Evolutionary conservation across 2,329 filamentous ascomycete genomes (phyloP), one percentile per base, ranked within the genome.

Genomic region (Trichoderma polysporum): DNA sequence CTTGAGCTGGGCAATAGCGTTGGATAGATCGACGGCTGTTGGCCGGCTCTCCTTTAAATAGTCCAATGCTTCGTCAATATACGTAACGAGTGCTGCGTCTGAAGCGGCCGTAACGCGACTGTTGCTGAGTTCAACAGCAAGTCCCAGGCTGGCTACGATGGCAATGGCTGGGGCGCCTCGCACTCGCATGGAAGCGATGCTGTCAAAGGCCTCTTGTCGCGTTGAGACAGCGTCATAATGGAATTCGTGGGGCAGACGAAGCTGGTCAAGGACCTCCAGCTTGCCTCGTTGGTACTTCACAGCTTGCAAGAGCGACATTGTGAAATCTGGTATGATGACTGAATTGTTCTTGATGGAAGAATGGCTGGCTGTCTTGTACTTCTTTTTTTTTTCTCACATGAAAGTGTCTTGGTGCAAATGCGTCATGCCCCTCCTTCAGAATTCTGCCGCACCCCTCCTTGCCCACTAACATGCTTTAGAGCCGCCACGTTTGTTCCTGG

Each of bases 11-110:
- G 86, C 82, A 70, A 94, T 93, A 54, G 94, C 94, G 80, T 98
- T 97, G 66, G 90, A 91, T 66, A 99, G 85, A 76, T 99, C 97
- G 56, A 99, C 95, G 5, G 95, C 95, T 0, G 95, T 99, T 1
- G 95, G 95, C 50, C 95, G 87, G 75, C 93, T 97, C 54, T 89
- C 91, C 72, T 95, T 90, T 54, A 99, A 85, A 76, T 96, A 97
- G 71, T 94, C 89, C 52, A 99, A 83, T 66, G 91, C 92, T 54
- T 88, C 83, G 67, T 89, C 83, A 70, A 97, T 92, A 76, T 91
- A 91, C 2, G 85, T 79, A 52, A 94, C 86, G 58, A 91, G 85
- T 56, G 91, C 88, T 0, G 81, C 76, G 0, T 82, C 76, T 0
- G 79, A 79, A 0, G 76, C 72, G 1, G 86, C 84, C 4, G 81